Evolutionary conservation across 1,139 yeast species (phyloP).

Genomic region (Yamadazyma triangularis): DNA sequence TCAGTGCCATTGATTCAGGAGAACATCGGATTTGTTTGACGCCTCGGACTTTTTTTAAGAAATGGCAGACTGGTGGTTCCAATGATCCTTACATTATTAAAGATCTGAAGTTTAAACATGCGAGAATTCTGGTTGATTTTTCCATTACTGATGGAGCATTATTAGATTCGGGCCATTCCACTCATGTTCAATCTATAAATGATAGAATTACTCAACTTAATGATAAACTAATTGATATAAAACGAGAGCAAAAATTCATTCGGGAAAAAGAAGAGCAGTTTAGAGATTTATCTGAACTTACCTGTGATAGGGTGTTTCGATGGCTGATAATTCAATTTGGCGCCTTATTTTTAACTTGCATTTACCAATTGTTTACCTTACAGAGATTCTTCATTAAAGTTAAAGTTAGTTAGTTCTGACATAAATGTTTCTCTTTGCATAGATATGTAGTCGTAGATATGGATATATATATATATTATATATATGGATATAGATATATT

Average conservation of each 20-base stretch:
- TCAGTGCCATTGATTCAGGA: slow-evolving; percentile 66
- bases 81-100: slow-evolving; percentile 9
- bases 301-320: slow-evolving; percentile 58
- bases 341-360: slow-evolving; percentile 54
- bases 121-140: slow-evolving; percentile 48
- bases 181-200: slow-evolving; percentile 45
- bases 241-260: slow-evolving; percentile 61
- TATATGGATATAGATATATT: too few relatives aligned
- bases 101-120: slow-evolving; percentile 49
- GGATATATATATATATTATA: not conserved
- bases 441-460: not conserved
- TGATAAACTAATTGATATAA: slow-evolving; percentile 52
- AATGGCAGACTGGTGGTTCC: slow-evolving; percentile 15
- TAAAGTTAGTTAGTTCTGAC: slow-evolving; percentile 21
- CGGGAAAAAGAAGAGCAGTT: slow-evolving; percentile 67
- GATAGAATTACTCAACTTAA: slow-evolving; percentile 50
- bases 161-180: slow-evolving; percentile 49
- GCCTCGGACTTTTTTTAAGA: slow-evolving; percentile 44
- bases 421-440: not conserved
- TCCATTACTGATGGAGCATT: slow-evolving; percentile 47
- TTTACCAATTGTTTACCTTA: slow-evolving; percentile 64
- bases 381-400: slow-evolving; percentile 64
- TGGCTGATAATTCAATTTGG: slow-evolving; percentile 63
- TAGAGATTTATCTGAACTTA: slow-evolving; percentile 63
- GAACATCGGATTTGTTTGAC: slow-evolving; percentile 71